phyloP scores from a whole-genome alignment of 306 rosid genomes.

The Vigna radiata region DNA sequence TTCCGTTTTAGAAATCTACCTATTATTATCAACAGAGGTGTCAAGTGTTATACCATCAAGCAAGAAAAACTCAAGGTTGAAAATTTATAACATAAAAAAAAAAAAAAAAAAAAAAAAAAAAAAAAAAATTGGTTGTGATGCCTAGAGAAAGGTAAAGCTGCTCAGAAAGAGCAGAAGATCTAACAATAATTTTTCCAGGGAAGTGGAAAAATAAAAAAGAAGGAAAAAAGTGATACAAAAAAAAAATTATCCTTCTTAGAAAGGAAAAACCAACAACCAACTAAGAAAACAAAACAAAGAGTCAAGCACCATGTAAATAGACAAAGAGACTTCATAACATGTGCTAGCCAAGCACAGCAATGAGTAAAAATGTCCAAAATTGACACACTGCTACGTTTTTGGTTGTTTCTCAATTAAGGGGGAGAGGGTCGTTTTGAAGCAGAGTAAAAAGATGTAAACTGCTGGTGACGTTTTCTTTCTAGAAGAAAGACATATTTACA shows the following conservation, averaged over 20 bases:
- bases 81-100: slow-evolving; percentile 2
- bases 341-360: no score
- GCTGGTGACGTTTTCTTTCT: no score
- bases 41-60: slow-evolving; percentile 10
- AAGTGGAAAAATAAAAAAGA: background rate
- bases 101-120: no score
- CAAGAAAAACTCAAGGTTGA: background rate
- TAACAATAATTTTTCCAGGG: background rate
- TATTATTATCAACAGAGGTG: slow-evolving; percentile 4
- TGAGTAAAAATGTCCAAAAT: background rate
- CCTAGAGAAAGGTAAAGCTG: slow-evolving; percentile 21
- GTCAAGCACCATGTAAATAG: no score
- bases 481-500: no score
- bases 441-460: background rate
- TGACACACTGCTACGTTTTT: slow-evolving; percentile 1
- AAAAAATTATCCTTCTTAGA: background rate
- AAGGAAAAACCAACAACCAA: background rate
- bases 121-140: slow-evolving; percentile 12
- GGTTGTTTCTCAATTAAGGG: background rate
- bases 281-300: no score
- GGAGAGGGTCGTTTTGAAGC: background rate
- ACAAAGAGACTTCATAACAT: no score
- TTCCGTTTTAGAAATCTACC: slow-evolving; percentile 9
- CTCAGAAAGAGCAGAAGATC: slow-evolving; percentile 11
- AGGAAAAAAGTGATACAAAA: background rate